phyloP scores from a whole-genome alignment of 306 rosid species.

The Arachis hypogaea region DNA sequence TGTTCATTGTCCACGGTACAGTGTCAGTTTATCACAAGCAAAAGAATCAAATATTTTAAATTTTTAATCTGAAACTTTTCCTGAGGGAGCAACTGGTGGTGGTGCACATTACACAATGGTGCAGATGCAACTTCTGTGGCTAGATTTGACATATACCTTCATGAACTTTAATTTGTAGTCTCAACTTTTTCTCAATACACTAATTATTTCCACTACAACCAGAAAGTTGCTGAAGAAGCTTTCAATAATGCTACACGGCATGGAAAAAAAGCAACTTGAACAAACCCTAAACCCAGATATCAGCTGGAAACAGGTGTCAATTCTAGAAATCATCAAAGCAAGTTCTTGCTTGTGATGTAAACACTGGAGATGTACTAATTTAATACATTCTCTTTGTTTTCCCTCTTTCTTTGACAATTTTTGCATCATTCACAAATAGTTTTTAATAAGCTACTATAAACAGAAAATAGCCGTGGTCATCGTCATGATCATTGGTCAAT shows the following conservation, averaged over 20 bases:
- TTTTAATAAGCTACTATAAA: not conserved
- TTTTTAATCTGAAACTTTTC: not conserved
- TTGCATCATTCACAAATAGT: not conserved
- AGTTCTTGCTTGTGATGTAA: not conserved
- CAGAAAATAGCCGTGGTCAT: not conserved
- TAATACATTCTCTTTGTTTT: not conserved
- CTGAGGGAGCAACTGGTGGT: conserved; percentile 4
- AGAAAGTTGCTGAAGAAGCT: not conserved
- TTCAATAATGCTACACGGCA: not conserved
- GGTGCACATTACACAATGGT: conserved; percentile 1
- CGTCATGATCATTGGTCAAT: not conserved
- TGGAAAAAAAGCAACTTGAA: not conserved
- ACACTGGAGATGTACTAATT: not conserved
- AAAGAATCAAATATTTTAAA: not conserved
- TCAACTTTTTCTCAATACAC: conserved; percentile 3
- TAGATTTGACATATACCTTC: conserved; percentile 1
- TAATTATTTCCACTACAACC: conserved; percentile 1
- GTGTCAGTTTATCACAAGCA: conserved; percentile 7
- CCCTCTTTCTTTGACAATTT: not conserved
- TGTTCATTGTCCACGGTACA: not conserved
- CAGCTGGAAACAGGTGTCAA: conserved; percentile 12
- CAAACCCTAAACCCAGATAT: not conserved
- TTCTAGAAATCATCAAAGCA: conserved; percentile 15
- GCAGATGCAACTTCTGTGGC: conserved; percentile 12
- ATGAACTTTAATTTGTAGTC: conserved; percentile 6